Evolutionary conservation across 2,329 filamentous ascomycete species (phyloP).

Genomic region (Aciculosporium take): DNA sequence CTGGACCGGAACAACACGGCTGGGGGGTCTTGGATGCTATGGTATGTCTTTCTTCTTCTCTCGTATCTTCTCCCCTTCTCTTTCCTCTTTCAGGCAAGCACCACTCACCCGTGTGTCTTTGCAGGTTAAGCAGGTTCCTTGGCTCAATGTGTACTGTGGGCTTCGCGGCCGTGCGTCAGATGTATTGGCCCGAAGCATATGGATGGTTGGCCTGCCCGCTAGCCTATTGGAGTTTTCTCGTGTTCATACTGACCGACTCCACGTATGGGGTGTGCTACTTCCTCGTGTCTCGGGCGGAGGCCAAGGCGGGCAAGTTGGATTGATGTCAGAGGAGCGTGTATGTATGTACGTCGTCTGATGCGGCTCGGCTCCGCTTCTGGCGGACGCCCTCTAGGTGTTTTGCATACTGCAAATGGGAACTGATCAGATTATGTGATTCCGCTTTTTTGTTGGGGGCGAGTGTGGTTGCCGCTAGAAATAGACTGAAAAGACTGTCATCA

Average conservation of each 20-base stretch:
- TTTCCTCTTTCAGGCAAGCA: too few relatives aligned
- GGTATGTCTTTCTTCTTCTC: constrained; percentile 3
- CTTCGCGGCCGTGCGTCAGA: constrained; percentile 7
- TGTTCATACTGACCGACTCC: constrained; percentile 4
- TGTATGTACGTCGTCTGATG: too few relatives aligned
- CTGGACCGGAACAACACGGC: constrained; percentile 7
- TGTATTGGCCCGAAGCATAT: constrained; percentile 8
- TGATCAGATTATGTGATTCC: too few relatives aligned
- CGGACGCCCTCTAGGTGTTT: too few relatives aligned
- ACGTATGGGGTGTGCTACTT: constrained; percentile 6
- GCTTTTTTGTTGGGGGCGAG: too few relatives aligned
- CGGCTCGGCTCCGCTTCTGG: too few relatives aligned
- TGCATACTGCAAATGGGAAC: too few relatives aligned
- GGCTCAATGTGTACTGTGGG: constrained; percentile 8
- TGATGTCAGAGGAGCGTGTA: too few relatives aligned
- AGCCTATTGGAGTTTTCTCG: constrained; percentile 6
- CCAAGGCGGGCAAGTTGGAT: not conserved
- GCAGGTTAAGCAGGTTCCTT: constrained; percentile 7
- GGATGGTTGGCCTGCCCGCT: constrained; percentile 7
- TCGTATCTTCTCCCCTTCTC: too few relatives aligned
- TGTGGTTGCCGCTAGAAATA: too few relatives aligned
- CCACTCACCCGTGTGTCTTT: too few relatives aligned
- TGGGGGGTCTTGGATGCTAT: constrained; percentile 7
- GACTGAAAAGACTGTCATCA: too few relatives aligned
- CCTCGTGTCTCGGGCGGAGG: constrained; percentile 2